Percentiles rank a stretch among this genome's conserved stretches.
Conservation (phyloP, 2,329 filamentous ascomycete species). For the Mycosphaerella arachidis region DNA sequence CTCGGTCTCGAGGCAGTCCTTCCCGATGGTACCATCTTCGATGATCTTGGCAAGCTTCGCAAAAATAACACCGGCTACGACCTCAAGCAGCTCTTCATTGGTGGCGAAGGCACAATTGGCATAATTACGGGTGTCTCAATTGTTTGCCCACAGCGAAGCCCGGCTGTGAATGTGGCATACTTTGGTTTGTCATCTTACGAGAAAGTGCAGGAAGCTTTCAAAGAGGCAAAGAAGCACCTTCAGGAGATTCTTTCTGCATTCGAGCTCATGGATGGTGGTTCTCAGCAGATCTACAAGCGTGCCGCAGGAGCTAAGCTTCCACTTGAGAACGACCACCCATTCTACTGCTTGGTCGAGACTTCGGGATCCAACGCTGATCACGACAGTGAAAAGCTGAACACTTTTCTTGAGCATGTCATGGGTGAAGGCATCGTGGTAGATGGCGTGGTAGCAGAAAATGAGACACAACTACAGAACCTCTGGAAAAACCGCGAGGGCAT, state of each 20-base stretch:
- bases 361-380: constrained; percentile 92
- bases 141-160: constrained; percentile 79
- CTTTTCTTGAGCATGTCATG: constrained; percentile 90
- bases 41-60: constrained; percentile 80
- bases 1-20: constrained; percentile 90
- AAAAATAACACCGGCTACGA: constrained; percentile 99
- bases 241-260: constrained; percentile 96
- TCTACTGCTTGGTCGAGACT: constrained; percentile 96
- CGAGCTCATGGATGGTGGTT: constrained; percentile 88
- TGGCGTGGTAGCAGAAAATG: constrained; percentile 87
- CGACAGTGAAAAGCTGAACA: constrained; percentile 82
- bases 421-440: constrained; percentile 78
- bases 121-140: constrained; percentile 89
- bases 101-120: constrained; percentile 89
- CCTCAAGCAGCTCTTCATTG: constrained; percentile 93
- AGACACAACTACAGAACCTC: constrained; percentile 78
- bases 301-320: constrained; percentile 75
- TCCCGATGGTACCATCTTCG: constrained; percentile 84
- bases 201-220: constrained; percentile 79
- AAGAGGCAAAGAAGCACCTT: constrained; percentile 81
- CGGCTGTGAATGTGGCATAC: constrained; percentile 90
- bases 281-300: constrained; percentile 69
- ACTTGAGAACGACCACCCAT: constrained; percentile 77
- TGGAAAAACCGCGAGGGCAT: constrained; percentile 95
- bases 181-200: constrained; percentile 89